These are phyloP conservation scores for Linnemannia hyalina DNA, from an alignment of 192 early-diverging fungal species.

Conservation along the genomic window DNA sequence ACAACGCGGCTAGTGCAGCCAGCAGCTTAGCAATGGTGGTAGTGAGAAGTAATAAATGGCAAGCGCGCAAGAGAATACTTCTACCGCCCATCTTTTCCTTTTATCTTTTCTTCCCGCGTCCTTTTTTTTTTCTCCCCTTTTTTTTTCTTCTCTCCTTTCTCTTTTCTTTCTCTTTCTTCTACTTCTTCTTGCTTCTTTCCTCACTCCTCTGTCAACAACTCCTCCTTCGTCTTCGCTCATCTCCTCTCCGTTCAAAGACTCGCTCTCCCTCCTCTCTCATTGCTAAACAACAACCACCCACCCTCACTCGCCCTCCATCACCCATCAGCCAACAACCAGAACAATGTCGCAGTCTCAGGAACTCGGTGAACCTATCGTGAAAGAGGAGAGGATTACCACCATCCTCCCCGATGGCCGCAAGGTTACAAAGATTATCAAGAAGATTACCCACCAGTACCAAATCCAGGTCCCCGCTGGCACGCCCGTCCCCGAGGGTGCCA, in stretches of 20 bases:
- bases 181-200: constrained; percentile 4
- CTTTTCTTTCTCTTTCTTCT: background rate
- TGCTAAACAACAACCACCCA: background rate
- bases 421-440: constrained; percentile 54
- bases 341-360: constrained; percentile 33
- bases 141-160: constrained; percentile 13
- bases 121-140: background rate
- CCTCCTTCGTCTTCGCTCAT: constrained; percentile 4
- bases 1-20: too few species aligned
- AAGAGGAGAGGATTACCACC: constrained; percentile 37
- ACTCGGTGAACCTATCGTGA: constrained; percentile 46
- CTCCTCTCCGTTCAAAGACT: background rate
- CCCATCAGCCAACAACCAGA: constrained; percentile 1
- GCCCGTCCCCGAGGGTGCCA: constrained; percentile 39
- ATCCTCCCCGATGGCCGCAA: constrained; percentile 49
- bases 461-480: constrained; percentile 51
- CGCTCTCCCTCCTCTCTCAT: background rate
- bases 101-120: background rate
- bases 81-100: background rate
- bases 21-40: too few species aligned
- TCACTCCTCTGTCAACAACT: background rate
- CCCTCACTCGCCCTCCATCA: constrained; percentile 4
- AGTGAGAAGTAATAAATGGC: too few species aligned
- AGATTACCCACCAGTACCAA: constrained; percentile 45
- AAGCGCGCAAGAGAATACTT: background rate